Base-by-base conservation (phyloP, 208 protist genomes). In the Leptomonas seymouri region DNA sequence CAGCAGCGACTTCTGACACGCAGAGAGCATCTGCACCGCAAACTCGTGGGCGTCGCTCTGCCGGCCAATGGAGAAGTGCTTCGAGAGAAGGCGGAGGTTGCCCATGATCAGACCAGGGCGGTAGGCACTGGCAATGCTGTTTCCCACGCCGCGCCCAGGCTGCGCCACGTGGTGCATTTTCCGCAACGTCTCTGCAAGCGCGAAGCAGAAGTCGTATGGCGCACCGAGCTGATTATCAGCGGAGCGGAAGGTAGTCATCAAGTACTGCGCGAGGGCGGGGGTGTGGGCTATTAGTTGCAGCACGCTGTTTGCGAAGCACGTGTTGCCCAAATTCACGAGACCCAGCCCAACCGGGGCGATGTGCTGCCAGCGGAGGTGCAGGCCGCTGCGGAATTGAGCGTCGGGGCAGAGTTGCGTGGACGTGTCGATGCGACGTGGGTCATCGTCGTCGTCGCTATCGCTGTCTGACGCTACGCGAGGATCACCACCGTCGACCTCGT, bases 21-120 rank as follows among this genome's bases (percentile, higher is more conserved):
- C 78, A 60, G 87, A 81, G 31, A 98, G 78, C 11, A 97, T 79
- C 34, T 95, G 79, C 65, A 94, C 69, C 21, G 82, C 74, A 70
- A 98, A 98, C 81, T 98, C 94, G 61, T 98, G 94, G 21, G 94
- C 94, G 69, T 98, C 94, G 68, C 88, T 82, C 74, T 98, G 94
- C 21, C 74, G 65, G n/a, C 94, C 94, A 45, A 93, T 67, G 5
- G 60, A 67, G 64, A 98, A 94, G 68, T 88, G 89, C 53, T 79
- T 80, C 30, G 82, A 94, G 25, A 97, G 77, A 14, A 77, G 49
- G 14, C 80, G 80, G 0, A 97, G 66, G 70, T 89, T 80, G 30
- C 81, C 68, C 34, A 94, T 70, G 49, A 97, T 81, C 6, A 77
- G 61, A 0, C 45, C 71, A 1, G 93, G 90, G 9, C 85, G 79